Conservation (phyloP, 2,329 filamentous ascomycete species). For the Aspergillus carbonarius region DNA sequence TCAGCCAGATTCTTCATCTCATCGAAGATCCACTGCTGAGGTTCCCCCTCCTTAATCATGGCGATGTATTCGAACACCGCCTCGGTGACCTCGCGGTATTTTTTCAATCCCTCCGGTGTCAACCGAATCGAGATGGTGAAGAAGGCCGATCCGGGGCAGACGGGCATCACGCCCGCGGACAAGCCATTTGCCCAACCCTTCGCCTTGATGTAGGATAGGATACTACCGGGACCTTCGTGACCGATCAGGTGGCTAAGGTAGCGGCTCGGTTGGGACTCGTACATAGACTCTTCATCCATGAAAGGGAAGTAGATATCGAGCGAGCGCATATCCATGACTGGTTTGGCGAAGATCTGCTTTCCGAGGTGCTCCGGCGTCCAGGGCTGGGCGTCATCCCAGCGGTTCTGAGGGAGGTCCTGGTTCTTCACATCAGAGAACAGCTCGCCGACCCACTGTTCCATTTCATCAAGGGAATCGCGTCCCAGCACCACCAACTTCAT, state of each 20-base stretch:
- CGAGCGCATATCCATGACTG: slow-evolving; percentile 82
- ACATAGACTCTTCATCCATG: slow-evolving; percentile 76
- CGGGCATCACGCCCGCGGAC: slow-evolving; percentile 70
- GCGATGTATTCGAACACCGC: slow-evolving; percentile 89
- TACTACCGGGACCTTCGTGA: slow-evolving; percentile 88
- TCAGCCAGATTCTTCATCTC: slow-evolving; percentile 89
- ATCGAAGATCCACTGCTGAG: slow-evolving; percentile 89
- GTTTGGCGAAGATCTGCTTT: slow-evolving; percentile 81
- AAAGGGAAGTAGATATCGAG: slow-evolving; percentile 82
- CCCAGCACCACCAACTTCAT: slow-evolving; percentile 92
- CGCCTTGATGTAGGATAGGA: slow-evolving; percentile 83
- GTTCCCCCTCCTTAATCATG: slow-evolving; percentile 74
- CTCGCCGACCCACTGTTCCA: slow-evolving; percentile 81
- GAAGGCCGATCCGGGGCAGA: slow-evolving; percentile 77
- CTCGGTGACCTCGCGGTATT: slow-evolving; percentile 80
- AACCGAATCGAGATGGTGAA: slow-evolving; percentile 78
- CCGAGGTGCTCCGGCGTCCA: slow-evolving; percentile 61
- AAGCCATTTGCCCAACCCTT: slow-evolving; percentile 88
- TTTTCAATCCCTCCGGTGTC: slow-evolving; percentile 78
- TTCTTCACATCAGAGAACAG: slow-evolving; percentile 79
- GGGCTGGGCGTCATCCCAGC: slow-evolving; percentile 64
- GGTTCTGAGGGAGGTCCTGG: slow-evolving; percentile 69
- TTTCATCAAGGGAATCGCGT: slow-evolving; percentile 73
- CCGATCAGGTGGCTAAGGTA: slow-evolving; percentile 89
- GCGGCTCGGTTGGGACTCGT: slow-evolving; percentile 75